These are phyloP conservation scores for Aureobasidium sp. DNA, from an alignment of 2,329 filamentous ascomycete genomes.

Conservation along the genomic window DNA sequence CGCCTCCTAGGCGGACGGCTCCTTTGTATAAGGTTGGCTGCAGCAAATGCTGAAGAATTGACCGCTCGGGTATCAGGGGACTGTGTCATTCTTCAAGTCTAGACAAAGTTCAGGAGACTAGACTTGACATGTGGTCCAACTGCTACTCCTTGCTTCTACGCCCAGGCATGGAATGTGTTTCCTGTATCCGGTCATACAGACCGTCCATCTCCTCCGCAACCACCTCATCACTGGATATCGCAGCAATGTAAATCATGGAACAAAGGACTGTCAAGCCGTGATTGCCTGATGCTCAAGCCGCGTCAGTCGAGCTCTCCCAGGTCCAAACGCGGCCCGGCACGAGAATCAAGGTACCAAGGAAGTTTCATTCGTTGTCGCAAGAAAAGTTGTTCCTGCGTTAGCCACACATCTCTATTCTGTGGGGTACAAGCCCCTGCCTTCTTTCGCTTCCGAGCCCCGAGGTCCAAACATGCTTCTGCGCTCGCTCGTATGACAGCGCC, in stretches of 20 bases:
- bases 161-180: neutral
- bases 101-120: slow-evolving; percentile 12
- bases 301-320: neutral
- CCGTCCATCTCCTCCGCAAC: slow-evolving; percentile 9
- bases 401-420: slow-evolving; percentile 9
- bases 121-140: slow-evolving; percentile 4
- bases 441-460: slow-evolving; percentile 5
- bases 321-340: slow-evolving; percentile 10
- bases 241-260: slow-evolving; percentile 11
- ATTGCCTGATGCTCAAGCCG: slow-evolving; percentile 6
- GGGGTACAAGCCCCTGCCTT: slow-evolving; percentile 12
- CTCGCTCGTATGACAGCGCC: slow-evolving; percentile 4
- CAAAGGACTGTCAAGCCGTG: slow-evolving; percentile 8
- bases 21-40: slow-evolving; percentile 11
- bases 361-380: slow-evolving; percentile 14
- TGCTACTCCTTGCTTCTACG: slow-evolving; percentile 5
- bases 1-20: slow-evolving; percentile 6
- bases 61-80: neutral
- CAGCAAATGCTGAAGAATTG: neutral
- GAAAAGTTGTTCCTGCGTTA: slow-evolving; percentile 12
- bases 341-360: slow-evolving; percentile 12
- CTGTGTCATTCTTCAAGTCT: slow-evolving; percentile 4
- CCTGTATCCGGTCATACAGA: neutral
- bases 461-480: slow-evolving; percentile 2
- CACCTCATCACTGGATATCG: neutral